phyloP scores from a whole-genome alignment of 345 rosid genomes.

The Murraya paniculata region DNA sequence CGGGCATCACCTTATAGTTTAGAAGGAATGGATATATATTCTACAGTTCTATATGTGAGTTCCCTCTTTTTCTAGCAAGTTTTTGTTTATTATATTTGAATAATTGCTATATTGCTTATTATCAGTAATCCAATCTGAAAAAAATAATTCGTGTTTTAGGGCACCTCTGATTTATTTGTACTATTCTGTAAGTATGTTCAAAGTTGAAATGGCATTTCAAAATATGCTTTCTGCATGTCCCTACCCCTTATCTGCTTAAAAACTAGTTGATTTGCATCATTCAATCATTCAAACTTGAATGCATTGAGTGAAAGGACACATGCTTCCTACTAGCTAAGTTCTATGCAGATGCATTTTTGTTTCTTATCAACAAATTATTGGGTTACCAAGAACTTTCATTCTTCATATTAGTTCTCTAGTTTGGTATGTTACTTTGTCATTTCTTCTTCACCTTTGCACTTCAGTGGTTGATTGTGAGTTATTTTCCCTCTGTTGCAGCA shows the following conservation, averaged over 20 bases:
- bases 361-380: not conserved
- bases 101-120: not conserved
- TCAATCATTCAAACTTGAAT: not conserved
- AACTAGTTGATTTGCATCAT: not conserved
- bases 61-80: not conserved
- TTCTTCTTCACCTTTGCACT: not conserved
- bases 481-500: constrained; percentile 52
- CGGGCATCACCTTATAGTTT: constrained; percentile 79
- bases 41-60: constrained; percentile 94
- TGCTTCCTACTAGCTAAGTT: not conserved
- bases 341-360: not conserved
- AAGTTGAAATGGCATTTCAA: not conserved
- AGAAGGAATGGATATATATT: constrained; percentile 95
- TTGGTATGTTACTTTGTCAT: not conserved
- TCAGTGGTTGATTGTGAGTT: constrained; percentile 10
- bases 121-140: not conserved
- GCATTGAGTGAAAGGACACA: not conserved
- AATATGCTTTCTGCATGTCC: not conserved
- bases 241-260: not conserved
- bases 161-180: not conserved
- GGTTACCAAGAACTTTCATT: not conserved
- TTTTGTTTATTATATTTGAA: constrained; percentile 1
- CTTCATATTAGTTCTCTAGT: constrained; percentile 1
- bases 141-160: not conserved
- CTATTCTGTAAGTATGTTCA: not conserved